These are phyloP conservation scores for Mycena amicta DNA, from an alignment of 768 basidiomycete genomes.

Conservation along the genomic window DNA sequence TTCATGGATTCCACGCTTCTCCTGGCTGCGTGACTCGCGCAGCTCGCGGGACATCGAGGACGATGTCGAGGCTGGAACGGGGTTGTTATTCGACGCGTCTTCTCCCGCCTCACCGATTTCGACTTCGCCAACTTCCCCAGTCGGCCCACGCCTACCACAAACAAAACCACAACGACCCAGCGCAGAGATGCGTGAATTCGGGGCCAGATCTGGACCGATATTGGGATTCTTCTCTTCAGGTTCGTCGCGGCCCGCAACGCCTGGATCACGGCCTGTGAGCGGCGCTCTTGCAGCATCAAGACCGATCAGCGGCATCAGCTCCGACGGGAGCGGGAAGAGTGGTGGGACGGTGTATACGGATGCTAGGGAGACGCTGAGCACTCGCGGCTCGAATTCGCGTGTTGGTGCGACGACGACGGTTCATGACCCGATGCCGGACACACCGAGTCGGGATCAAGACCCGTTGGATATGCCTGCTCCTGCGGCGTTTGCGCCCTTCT, in stretches of 20 bases:
- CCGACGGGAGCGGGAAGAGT: constrained; percentile 19
- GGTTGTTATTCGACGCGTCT: constrained; percentile 15
- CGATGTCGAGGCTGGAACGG: constrained; percentile 10
- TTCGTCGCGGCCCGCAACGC: not conserved
- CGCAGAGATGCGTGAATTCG: constrained; percentile 20
- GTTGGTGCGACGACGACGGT: not conserved
- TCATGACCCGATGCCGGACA: not conserved
- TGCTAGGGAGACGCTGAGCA: constrained; percentile 20
- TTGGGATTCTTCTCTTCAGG: constrained; percentile 10
- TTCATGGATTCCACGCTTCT: constrained; percentile 24
- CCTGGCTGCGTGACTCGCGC: constrained; percentile 16
- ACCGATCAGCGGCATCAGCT: constrained; percentile 14
- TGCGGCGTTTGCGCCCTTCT: constrained; percentile 11
- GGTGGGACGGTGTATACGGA: constrained; percentile 22
- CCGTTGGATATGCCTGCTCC: constrained; percentile 21
- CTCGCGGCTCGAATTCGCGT: constrained; percentile 5
- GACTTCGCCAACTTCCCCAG: not conserved
- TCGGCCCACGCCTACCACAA: not conserved
- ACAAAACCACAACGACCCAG: not conserved
- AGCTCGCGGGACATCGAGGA: constrained; percentile 7
- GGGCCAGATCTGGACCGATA: constrained; percentile 10
- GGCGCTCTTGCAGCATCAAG: not conserved
- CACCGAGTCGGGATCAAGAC: not conserved
- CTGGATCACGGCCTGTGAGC: constrained; percentile 5
- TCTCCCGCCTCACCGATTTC: not conserved